Percentiles rank a stretch among this genome's conserved stretches.
phyloP scores from a whole-genome alignment of 2,329 filamentous ascomycete genomes.

The Chrysosporium queenslandicum region DNA sequence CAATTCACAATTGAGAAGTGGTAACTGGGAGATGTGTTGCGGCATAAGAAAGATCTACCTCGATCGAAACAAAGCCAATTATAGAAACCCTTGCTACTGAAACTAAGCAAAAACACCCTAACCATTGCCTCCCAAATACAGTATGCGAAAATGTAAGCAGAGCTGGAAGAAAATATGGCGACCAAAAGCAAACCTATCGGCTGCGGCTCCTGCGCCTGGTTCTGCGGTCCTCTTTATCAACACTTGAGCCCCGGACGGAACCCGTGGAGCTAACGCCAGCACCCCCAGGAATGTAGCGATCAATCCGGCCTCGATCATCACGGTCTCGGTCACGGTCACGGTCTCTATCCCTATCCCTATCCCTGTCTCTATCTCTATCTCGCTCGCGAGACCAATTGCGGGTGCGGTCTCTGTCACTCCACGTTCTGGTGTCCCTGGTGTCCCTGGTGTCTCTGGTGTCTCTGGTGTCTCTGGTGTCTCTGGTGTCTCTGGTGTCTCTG shows the following conservation, averaged over 20 bases:
- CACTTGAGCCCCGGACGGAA: conserved; percentile 3
- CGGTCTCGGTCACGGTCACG: conserved; percentile 22
- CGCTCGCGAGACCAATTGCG: conserved; percentile 24
- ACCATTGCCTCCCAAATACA: too few relatives aligned
- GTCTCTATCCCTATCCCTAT: conserved; percentile 20
- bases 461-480: not conserved
- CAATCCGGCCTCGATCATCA: conserved; percentile 28
- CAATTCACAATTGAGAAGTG: too few relatives aligned
- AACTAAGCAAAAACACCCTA: too few relatives aligned
- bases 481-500: not conserved
- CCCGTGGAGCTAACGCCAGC: conserved; percentile 16
- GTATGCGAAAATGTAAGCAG: not conserved
- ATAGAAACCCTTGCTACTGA: too few relatives aligned
- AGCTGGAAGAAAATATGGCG: too few relatives aligned
- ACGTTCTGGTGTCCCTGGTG: not conserved
- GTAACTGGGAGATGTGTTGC: too few relatives aligned
- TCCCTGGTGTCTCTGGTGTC: conserved; percentile 1
- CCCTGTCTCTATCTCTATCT: conserved; percentile 11
- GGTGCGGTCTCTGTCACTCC: conserved; percentile 20
- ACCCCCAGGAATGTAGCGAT: conserved; percentile 38
- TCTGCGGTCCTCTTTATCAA: conserved; percentile 16
- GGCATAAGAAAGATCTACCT: too few relatives aligned
- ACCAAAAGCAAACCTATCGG: conserved; percentile 16
- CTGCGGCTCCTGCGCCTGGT: conserved; percentile 22
- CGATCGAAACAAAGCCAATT: too few relatives aligned